Conservation (phyloP, 176 grass and related monocot genomes). For the Musa beccarii region DNA sequence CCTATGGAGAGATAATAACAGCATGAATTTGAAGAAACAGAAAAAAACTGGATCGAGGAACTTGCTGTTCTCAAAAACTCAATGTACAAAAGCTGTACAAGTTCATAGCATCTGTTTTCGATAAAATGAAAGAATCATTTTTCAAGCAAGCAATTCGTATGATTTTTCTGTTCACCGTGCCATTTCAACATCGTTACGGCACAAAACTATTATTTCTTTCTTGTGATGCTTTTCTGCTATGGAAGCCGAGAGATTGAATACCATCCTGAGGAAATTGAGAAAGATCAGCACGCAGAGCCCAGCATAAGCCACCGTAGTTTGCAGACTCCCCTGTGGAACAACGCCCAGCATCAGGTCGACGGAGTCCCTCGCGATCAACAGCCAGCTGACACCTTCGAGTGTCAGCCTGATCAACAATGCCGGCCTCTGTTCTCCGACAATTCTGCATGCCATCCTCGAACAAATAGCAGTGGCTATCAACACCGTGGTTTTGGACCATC, state of each 20-base stretch:
- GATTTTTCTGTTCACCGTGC: neutral
- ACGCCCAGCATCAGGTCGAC: slow-evolving; percentile 48
- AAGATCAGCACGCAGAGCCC: slow-evolving; percentile 9
- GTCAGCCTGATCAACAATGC: slow-evolving; percentile 45
- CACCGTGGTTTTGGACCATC: slow-evolving; percentile 79
- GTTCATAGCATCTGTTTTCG: neutral
- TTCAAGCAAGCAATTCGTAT: neutral
- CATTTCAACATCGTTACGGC: neutral
- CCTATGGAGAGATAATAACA: no score
- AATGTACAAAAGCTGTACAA: neutral
- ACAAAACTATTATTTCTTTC: neutral
- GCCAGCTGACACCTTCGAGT: slow-evolving; percentile 65
- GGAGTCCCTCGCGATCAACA: slow-evolving; percentile 53
- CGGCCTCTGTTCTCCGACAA: slow-evolving; percentile 64
- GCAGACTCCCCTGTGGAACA: slow-evolving; percentile 33
- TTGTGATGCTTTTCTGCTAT: neutral
- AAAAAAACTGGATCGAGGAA: neutral
- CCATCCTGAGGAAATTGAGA: slow-evolving; percentile 4
- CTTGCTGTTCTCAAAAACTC: neutral
- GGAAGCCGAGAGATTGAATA: neutral
- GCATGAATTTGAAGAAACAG: neutral
- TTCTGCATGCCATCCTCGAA: slow-evolving; percentile 84
- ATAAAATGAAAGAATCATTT: neutral
- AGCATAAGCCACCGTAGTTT: neutral
- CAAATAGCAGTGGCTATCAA: slow-evolving; percentile 69